Conservation (phyloP, 2,329 filamentous ascomycete genomes). For the Cadophora luteo-olivacea region DNA sequence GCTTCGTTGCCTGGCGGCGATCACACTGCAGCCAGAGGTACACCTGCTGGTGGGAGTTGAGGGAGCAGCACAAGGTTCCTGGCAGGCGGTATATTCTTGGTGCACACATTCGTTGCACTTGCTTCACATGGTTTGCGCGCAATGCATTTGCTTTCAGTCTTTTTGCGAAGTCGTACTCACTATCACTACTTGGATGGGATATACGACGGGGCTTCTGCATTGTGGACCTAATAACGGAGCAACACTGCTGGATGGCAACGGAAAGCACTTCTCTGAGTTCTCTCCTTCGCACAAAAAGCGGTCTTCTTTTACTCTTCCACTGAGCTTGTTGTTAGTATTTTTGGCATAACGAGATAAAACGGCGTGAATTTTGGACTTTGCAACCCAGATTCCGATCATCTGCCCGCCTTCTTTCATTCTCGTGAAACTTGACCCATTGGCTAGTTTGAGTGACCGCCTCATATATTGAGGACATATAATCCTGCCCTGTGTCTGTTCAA, state of each 20-base stretch:
- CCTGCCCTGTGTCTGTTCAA: too few species aligned
- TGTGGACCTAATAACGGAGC: neutral
- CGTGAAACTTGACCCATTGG: neutral
- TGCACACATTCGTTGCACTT: too few species aligned
- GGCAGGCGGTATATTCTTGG: too few species aligned
- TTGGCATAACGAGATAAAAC: neutral
- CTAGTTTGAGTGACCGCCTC: too few species aligned
- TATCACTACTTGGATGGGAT: neutral
- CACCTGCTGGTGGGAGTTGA: neutral
- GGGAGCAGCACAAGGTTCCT: neutral
- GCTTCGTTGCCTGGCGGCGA: neutral
- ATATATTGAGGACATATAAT: too few species aligned
- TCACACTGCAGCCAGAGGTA: neutral
- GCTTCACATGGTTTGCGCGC: neutral
- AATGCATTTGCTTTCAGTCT: neutral
- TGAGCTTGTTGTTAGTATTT: neutral
- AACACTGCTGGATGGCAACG: neutral
- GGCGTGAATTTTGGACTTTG: neutral
- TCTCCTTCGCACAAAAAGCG: neutral
- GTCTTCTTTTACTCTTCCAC: neutral
- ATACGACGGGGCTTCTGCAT: neutral
- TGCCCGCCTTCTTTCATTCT: neutral
- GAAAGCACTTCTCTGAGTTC: neutral
- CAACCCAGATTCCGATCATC: neutral
- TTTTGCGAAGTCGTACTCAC: neutral